phyloP scores from a whole-genome alignment of 2,329 filamentous ascomycete genomes.

The Fusarium lyarnte region DNA sequence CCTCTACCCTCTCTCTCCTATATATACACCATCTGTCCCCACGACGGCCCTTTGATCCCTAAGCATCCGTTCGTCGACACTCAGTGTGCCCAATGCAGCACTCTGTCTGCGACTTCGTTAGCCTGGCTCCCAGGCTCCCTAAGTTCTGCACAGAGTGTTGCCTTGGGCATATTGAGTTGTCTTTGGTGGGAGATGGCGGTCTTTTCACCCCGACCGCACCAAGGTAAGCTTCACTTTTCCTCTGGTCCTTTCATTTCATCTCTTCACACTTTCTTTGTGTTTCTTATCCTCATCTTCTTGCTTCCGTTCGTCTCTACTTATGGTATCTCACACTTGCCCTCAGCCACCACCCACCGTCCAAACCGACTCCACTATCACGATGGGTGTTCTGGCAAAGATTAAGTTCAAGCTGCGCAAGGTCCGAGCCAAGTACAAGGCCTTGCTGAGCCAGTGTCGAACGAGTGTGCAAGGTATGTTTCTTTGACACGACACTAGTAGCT shows the following conservation, averaged over 20 bases:
- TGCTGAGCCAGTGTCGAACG: not conserved
- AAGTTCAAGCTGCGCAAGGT: not conserved
- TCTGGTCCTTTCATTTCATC: not conserved
- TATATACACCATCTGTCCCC: not conserved
- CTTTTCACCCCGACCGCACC: not conserved
- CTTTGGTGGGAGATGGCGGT: not conserved
- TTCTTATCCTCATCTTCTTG: not conserved
- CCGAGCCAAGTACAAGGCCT: no score
- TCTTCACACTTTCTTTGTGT: not conserved
- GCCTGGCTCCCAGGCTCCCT: not conserved
- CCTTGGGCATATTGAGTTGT: not conserved
- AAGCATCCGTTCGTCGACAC: not conserved
- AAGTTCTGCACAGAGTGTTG: not conserved
- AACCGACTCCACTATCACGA: not conserved
- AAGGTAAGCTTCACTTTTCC: not conserved
- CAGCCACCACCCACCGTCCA: not conserved
- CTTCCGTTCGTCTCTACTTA: not conserved
- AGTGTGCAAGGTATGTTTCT: not conserved
- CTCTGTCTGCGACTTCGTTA: not conserved
- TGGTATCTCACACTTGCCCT: not conserved
- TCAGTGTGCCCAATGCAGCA: not conserved
- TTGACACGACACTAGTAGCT: not conserved
- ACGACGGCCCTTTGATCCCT: not conserved
- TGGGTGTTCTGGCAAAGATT: accelerated
- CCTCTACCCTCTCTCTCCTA: not conserved